phyloP scores from a whole-genome alignment of 2,329 filamentous ascomycete species.

The Penicillium sp. region DNA sequence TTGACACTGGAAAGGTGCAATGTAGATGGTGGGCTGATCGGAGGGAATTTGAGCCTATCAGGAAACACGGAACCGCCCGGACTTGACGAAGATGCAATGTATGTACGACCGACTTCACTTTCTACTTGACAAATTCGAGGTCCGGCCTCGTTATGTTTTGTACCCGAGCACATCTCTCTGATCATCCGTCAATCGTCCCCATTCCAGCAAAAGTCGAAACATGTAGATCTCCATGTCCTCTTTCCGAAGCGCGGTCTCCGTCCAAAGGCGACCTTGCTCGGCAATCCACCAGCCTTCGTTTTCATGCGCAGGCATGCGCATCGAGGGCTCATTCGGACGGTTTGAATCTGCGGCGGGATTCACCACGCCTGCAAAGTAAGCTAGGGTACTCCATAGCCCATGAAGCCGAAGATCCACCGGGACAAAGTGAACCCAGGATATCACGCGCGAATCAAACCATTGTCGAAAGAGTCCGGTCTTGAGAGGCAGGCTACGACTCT shows the following conservation, averaged over 20 bases:
- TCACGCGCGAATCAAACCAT: slow-evolving; percentile 71
- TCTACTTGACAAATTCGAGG: no score
- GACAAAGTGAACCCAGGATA: slow-evolving; percentile 74
- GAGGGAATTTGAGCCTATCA: no score
- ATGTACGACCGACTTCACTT: no score
- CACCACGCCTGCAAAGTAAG: slow-evolving; percentile 61
- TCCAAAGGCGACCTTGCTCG: slow-evolving; percentile 60
- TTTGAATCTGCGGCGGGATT: slow-evolving; percentile 15
- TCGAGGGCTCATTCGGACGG: slow-evolving; percentile 42
- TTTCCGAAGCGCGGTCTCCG: slow-evolving; percentile 54
- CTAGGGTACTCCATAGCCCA: slow-evolving; percentile 64
- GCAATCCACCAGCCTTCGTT: slow-evolving; percentile 61
- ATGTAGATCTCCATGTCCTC: slow-evolving; percentile 78
- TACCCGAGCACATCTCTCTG: slow-evolving; percentile 46
- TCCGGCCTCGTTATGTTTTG: slow-evolving; percentile 4
- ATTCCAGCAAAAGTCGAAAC: slow-evolving; percentile 71
- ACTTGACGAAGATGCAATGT: no score
- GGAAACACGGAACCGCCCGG: no score
- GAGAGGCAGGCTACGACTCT: slow-evolving; percentile 62
- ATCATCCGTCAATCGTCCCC: slow-evolving; percentile 65
- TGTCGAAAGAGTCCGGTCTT: slow-evolving; percentile 65
- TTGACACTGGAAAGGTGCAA: no score
- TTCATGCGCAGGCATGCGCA: slow-evolving; percentile 46
- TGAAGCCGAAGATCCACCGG: slow-evolving; percentile 69
- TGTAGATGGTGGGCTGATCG: no score